Conservation (phyloP, 73 alveolate species). For the Diophrys appendiculata region DNA sequence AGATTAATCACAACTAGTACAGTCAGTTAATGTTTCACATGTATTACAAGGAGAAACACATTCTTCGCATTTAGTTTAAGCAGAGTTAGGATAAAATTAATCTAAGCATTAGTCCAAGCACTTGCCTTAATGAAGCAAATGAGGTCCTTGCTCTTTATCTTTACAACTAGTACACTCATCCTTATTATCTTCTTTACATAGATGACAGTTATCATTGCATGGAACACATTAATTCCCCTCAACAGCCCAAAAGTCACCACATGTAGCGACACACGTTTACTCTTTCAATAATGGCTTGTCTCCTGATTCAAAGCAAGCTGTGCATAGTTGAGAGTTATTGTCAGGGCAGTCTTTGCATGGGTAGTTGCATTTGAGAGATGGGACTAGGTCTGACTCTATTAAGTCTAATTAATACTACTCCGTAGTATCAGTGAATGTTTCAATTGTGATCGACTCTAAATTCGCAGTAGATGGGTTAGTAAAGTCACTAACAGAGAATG, state of each 20-base stretch:
- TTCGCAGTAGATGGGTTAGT: slow-evolving; percentile 1
- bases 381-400: slow-evolving; percentile 21
- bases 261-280: background rate
- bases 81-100: background rate
- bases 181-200: background rate
- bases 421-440: background rate
- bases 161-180: background rate
- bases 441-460: background rate
- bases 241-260: too few relatives aligned
- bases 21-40: background rate
- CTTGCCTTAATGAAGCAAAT: background rate
- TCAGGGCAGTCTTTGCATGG: slow-evolving; percentile 44
- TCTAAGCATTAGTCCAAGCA: background rate
- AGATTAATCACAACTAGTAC: background rate
- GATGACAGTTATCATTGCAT: background rate
- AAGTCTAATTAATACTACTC: slow-evolving; percentile 11
- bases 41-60: background rate
- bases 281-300: background rate
- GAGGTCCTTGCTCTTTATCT: background rate
- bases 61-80: background rate
- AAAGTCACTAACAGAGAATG: too few relatives aligned
- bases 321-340: background rate
- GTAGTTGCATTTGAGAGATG: slow-evolving; percentile 39
- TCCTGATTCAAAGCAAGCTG: background rate
- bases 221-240: background rate